Evolutionary conservation across 441 rosid species (phyloP).

Genomic region (Theobroma grandiflorum): DNA sequence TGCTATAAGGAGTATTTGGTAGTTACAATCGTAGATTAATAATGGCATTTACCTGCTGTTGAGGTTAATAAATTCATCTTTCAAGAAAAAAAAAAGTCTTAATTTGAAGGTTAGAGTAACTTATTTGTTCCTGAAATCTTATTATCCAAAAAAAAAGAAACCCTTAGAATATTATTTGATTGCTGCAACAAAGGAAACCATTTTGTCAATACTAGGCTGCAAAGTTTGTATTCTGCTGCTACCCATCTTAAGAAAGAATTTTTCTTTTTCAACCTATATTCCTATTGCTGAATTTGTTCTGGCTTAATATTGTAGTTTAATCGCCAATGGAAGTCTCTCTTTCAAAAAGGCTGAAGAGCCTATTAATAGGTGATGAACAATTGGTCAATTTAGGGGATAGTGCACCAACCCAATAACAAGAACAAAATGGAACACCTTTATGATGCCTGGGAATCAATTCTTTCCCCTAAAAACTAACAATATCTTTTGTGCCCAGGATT

Average conservation of each 20-base stretch:
- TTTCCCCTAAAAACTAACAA: not conserved
- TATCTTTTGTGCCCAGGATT: not conserved
- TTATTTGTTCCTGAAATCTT: too few species aligned
- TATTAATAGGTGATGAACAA: not conserved
- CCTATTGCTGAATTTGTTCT: not conserved
- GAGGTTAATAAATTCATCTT: too few species aligned
- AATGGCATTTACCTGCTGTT: too few species aligned
- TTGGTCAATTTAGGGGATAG: not conserved
- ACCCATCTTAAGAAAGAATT: not conserved
- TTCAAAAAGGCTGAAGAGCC: not conserved
- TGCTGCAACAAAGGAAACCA: not conserved
- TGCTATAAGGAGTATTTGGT: too few species aligned
- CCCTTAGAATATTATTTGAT: not conserved
- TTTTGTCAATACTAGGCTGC: slow-evolving; percentile 6
- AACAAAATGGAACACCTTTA: not conserved
- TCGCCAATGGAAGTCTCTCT: not conserved
- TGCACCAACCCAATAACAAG: not conserved
- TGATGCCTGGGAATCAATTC: not conserved
- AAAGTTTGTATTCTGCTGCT: not conserved
- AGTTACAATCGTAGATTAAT: too few species aligned
- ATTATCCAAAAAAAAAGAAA: too few species aligned
- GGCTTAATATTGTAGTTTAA: slow-evolving; percentile 7
- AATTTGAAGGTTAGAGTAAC: too few species aligned
- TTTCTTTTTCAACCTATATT: too few species aligned
- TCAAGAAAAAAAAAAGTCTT: too few species aligned